Percentiles rank a stretch among this genome's conserved stretches.
These are phyloP conservation scores for Torulaspora globosa DNA, from an alignment of 1,139 yeast species.

Conservation along the genomic window DNA sequence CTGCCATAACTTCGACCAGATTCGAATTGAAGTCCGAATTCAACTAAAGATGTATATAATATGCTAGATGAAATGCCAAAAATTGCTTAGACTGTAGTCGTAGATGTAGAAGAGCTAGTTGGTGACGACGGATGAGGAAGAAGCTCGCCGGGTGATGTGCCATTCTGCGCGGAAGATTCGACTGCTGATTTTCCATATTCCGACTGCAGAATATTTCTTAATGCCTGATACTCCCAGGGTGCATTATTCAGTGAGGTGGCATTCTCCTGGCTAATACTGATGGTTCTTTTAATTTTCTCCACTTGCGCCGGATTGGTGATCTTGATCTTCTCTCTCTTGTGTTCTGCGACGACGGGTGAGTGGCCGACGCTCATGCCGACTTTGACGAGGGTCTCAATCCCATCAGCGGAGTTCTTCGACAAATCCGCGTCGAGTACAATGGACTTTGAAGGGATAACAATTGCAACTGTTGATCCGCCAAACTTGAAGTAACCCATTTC, in stretches of 20 bases:
- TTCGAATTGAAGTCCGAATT: background rate
- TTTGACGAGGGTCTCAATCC: slow-evolving; percentile 75
- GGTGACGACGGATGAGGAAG: slow-evolving; percentile 1
- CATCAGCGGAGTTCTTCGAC: slow-evolving; percentile 57
- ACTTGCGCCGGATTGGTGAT: slow-evolving; percentile 47
- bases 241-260: slow-evolving; percentile 24
- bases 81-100: background rate
- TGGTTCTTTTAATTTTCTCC: slow-evolving; percentile 55
- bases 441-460: slow-evolving; percentile 46
- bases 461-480: slow-evolving; percentile 86
- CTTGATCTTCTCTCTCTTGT: slow-evolving; percentile 48
- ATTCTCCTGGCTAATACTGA: slow-evolving; percentile 43
- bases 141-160: background rate
- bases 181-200: slow-evolving; percentile 13
- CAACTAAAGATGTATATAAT: background rate
- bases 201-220: slow-evolving; percentile 18
- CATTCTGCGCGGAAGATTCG: slow-evolving; percentile 1
- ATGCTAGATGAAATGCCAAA: background rate
- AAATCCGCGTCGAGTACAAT: slow-evolving; percentile 71
- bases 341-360: slow-evolving; percentile 47
- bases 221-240: slow-evolving; percentile 38
- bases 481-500: slow-evolving; percentile 93
- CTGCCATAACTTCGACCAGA: too few relatives aligned
- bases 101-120: slow-evolving; percentile 1
- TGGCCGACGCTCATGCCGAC: slow-evolving; percentile 96